Percentiles rank a stretch among this genome's conserved stretches.
Conservation (phyloP, 108 stramenopile genomes). For the Cyclotella baltica region DNA sequence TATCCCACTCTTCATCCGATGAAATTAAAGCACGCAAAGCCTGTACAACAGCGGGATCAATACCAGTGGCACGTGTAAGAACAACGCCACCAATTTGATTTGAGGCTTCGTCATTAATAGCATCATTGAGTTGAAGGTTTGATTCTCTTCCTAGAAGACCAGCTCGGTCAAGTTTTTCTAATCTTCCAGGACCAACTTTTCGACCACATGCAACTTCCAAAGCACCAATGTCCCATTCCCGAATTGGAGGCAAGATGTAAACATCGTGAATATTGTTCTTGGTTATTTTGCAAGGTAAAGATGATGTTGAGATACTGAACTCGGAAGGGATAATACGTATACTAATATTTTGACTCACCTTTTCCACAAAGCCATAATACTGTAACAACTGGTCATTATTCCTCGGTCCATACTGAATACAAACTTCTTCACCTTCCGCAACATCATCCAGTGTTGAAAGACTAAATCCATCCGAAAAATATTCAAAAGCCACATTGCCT, state of each 20-base stretch:
- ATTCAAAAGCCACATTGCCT: conserved; percentile 89
- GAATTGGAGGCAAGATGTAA: conserved; percentile 88
- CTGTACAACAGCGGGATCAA: conserved; percentile 88
- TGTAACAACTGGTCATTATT: conserved; percentile 93
- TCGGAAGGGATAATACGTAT: background rate
- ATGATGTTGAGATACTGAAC: background rate
- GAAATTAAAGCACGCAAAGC: conserved; percentile 82
- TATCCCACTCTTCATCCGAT: conserved; percentile 78
- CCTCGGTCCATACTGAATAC: conserved; percentile 86
- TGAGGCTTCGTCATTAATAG: conserved; percentile 51
- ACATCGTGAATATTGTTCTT: conserved; percentile 85
- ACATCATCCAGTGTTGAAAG: conserved; percentile 51
- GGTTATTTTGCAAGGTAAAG: background rate
- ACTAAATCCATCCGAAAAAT: conserved; percentile 86
- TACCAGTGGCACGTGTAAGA: conserved; percentile 69
- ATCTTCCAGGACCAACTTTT: conserved; percentile 70
- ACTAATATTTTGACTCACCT: conserved; percentile 1
- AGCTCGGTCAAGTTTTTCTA: conserved; percentile 80
- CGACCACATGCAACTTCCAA: conserved; percentile 78
- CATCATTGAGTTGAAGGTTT: conserved; percentile 18
- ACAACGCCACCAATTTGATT: conserved; percentile 83
- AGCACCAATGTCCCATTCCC: conserved; percentile 83
- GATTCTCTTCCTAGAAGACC: conserved; percentile 71
- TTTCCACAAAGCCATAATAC: conserved; percentile 95
- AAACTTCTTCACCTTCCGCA: conserved; percentile 58